Conservation (phyloP, 139 green algal genomes). For the Zygnema cylindricum region DNA sequence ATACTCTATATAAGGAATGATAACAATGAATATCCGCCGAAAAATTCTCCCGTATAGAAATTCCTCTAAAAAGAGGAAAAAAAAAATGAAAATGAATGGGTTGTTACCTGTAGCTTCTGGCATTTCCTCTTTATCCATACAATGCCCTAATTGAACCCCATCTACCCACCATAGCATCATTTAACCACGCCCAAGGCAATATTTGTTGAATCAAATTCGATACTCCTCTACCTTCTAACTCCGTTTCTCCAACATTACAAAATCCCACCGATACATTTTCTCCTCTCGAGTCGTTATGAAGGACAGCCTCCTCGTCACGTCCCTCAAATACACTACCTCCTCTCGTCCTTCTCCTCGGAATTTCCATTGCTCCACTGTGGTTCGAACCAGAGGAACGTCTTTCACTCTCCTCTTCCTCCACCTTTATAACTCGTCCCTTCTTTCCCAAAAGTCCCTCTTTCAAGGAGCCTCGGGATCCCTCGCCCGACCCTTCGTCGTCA, state of each 20-base stretch:
- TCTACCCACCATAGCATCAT: background rate
- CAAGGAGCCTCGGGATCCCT: background rate
- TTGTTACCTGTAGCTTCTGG: no score
- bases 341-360: background rate
- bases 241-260: background rate
- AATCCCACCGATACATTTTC: background rate
- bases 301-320: background rate
- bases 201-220: background rate
- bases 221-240: background rate
- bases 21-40: no score
- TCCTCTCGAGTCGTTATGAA: background rate
- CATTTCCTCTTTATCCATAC: no score
- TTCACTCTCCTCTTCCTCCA: background rate
- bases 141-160: no score
- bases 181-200: background rate
- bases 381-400: background rate
- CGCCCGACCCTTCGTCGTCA: background rate
- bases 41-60: no score
- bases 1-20: no score
- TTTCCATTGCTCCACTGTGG: background rate
- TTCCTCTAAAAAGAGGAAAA: no score
- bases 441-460: conserved; percentile 23
- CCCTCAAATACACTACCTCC: background rate
- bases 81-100: no score
- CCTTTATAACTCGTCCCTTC: background rate